Evolutionary conservation across 2,329 filamentous ascomycete species (phyloP).

Genomic region (Pseudogymnoascus sp.): DNA sequence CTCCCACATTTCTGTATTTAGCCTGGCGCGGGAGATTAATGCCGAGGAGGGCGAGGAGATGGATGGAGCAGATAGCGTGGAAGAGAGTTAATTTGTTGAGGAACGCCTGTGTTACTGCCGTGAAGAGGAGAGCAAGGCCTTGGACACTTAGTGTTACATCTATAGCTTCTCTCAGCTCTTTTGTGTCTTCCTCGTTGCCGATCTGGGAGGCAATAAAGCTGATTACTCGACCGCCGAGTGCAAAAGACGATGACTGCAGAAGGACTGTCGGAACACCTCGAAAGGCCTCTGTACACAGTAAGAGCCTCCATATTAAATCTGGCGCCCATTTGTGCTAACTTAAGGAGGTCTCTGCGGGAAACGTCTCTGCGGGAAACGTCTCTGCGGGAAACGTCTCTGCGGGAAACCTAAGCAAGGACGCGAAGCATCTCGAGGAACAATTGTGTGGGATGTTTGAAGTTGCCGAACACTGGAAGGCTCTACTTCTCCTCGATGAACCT

Average conservation of each 20-base stretch:
- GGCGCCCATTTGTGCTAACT: background rate
- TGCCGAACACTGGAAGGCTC: constrained; percentile 11
- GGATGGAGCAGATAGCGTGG: too few species aligned
- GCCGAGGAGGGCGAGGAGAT: too few species aligned
- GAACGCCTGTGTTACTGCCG: too few species aligned
- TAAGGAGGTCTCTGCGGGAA: background rate
- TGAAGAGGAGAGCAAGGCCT: too few species aligned
- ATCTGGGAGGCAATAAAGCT: too few species aligned
- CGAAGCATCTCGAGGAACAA: constrained; percentile 32
- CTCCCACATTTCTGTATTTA: too few species aligned
- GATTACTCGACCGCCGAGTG: too few species aligned
- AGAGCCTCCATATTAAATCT: background rate
- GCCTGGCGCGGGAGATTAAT: too few species aligned
- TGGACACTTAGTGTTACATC: too few species aligned
- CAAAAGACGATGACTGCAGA: constrained; percentile 9
- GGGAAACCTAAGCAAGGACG: background rate
- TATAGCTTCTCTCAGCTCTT: too few species aligned
- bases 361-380: constrained; percentile 5
- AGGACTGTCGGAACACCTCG: background rate
- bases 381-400: constrained; percentile 6
- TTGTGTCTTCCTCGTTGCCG: too few species aligned
- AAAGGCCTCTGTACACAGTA: constrained; percentile 4
- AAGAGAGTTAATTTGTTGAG: too few species aligned
- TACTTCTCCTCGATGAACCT: constrained; percentile 17
- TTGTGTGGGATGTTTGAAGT: constrained; percentile 22